Conservation (phyloP, 176 grass and related monocot genomes). For the Tuctoria greenei region DNA sequence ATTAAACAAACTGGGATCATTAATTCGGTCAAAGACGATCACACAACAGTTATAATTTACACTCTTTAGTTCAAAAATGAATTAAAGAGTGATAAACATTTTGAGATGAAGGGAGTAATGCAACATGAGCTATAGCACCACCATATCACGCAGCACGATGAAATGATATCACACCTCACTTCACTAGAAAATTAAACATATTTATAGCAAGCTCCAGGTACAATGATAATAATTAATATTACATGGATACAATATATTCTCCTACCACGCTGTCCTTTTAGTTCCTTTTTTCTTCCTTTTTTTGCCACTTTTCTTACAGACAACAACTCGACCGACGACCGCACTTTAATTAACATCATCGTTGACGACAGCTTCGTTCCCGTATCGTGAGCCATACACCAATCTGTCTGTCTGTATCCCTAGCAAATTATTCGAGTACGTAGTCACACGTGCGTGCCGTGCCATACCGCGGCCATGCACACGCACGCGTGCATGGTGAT, state of each 20-base stretch:
- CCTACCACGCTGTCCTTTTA: conserved; percentile 27
- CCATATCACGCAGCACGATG: not conserved
- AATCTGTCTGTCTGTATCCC: conserved; percentile 31
- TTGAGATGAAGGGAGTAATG: too few relatives aligned
- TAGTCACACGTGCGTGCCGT: conserved; percentile 15
- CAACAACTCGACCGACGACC: conserved; percentile 19
- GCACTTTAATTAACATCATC: not conserved
- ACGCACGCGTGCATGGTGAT: not conserved
- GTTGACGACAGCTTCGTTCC: not conserved
- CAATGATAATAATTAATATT: conserved; percentile 12
- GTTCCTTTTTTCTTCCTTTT: not conserved
- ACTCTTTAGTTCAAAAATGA: too few relatives aligned
- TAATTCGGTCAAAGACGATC: not conserved
- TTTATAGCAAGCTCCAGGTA: conserved; percentile 26
- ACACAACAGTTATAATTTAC: too few relatives aligned
- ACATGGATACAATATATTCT: conserved; percentile 4
- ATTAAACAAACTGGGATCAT: not conserved
- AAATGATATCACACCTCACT: conserved; percentile 45
- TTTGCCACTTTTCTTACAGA: conserved; percentile 29
- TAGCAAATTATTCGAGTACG: conserved; percentile 51
- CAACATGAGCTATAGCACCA: not conserved
- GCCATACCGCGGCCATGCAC: conserved; percentile 5
- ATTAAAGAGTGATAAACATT: too few relatives aligned
- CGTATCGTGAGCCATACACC: not conserved
- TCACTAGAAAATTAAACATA: conserved; percentile 37